A percentile compares a stretch with the other conserved stretches of the same genome.
These are phyloP conservation scores for Sugiyamaella marilandica DNA, from an alignment of 805 yeast genomes.

Conservation along the genomic window DNA sequence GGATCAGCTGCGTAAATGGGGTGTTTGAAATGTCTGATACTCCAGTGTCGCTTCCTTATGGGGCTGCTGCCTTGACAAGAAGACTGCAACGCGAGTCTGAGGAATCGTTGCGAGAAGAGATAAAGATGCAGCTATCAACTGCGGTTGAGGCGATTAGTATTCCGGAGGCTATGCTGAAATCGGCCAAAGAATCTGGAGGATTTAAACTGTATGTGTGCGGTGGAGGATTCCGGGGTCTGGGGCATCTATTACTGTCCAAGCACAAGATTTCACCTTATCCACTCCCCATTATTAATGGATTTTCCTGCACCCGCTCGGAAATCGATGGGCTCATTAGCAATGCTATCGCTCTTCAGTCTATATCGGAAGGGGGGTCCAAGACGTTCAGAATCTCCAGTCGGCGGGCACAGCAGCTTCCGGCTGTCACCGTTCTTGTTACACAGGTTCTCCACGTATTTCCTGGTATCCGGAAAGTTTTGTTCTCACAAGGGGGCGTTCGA, in stretches of 20 bases:
- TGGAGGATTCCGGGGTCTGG: constrained; percentile 69
- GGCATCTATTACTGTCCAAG: constrained; percentile 49
- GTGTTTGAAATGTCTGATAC: constrained; percentile 48
- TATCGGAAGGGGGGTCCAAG: constrained; percentile 23
- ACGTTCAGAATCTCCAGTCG: constrained; percentile 64
- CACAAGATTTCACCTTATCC: constrained; percentile 53
- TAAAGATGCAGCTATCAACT: constrained; percentile 45
- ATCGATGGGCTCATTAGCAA: constrained; percentile 33
- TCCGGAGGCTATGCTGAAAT: constrained; percentile 47
- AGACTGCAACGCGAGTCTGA: constrained; percentile 49
- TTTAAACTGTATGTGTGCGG: constrained; percentile 64
- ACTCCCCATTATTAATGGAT: constrained; percentile 65
- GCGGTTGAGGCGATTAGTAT: constrained; percentile 49
- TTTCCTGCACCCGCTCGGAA: constrained; percentile 51
- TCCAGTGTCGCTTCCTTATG: constrained; percentile 66
- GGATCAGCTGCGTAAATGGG: constrained; percentile 59
- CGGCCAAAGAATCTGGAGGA: constrained; percentile 54
- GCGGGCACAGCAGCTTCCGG: constrained; percentile 63
- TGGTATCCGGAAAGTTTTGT: constrained; percentile 54
- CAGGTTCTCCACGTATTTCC: constrained; percentile 63
- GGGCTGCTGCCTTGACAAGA: constrained; percentile 63
- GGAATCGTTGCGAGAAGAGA: constrained; percentile 48
- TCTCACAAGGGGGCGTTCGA: constrained; percentile 73
- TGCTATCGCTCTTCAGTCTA: constrained; percentile 11
- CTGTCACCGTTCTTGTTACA: constrained; percentile 57